phyloP scores from a whole-genome alignment of 2,329 filamentous ascomycete genomes.

The Pseudocercospora cruenta region DNA sequence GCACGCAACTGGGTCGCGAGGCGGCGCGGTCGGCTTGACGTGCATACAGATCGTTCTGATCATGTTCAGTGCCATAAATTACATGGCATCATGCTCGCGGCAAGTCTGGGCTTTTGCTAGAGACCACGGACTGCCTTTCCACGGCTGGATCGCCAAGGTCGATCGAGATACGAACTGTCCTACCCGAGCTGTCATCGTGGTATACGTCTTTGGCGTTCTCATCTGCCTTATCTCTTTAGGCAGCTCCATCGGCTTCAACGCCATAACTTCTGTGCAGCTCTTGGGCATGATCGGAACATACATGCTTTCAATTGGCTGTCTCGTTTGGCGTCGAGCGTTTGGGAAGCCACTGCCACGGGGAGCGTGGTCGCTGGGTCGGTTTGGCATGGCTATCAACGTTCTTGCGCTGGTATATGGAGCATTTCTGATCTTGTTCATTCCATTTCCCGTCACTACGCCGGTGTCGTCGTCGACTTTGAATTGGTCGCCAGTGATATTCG shows the following conservation, averaged over 20 bases:
- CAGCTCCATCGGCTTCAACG: constrained; percentile 56
- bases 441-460: constrained; percentile 25
- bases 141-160: constrained; percentile 1
- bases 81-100: constrained; percentile 41
- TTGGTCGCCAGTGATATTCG: constrained; percentile 53
- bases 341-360: constrained; percentile 20
- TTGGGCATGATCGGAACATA: constrained; percentile 50
- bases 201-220: constrained; percentile 28
- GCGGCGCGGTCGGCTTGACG: constrained; percentile 38
- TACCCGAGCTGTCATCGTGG: constrained; percentile 15
- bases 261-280: constrained; percentile 56
- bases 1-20: constrained; percentile 36
- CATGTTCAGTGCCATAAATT: constrained; percentile 37
- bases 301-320: constrained; percentile 23
- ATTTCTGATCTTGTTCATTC: constrained; percentile 14
- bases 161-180: constrained; percentile 14
- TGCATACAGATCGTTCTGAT: constrained; percentile 38
- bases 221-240: constrained; percentile 57
- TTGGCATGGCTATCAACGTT: constrained; percentile 16
- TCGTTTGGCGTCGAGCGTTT: constrained; percentile 18
- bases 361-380: constrained; percentile 22
- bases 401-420: constrained; percentile 12
- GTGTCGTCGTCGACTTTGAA: constrained; percentile 50
- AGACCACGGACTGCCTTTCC: constrained; percentile 39
- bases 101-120: constrained; percentile 41